These are phyloP conservation scores for Achaetomium macrosporum DNA, from an alignment of 2,329 filamentous ascomycete genomes.

Conservation along the genomic window DNA sequence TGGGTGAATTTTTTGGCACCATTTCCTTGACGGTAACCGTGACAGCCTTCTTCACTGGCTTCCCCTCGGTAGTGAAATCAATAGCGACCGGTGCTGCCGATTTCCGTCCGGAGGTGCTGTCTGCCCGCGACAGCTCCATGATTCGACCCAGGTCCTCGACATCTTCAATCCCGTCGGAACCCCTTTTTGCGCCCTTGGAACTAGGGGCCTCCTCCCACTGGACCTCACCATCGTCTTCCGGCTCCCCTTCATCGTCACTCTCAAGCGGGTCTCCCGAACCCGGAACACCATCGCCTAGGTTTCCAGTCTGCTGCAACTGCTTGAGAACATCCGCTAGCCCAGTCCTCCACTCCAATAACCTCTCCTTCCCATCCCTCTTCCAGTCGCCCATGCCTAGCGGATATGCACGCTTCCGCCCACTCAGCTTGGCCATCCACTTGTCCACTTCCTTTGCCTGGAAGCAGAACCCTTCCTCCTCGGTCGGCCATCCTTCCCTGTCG, in stretches of 20 bases:
- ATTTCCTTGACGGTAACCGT: constrained; percentile 68
- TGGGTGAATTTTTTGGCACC: constrained; percentile 87
- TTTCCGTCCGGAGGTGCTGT: constrained; percentile 26
- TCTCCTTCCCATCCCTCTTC: constrained; percentile 62
- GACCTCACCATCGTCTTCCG: constrained; percentile 52
- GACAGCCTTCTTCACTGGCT: constrained; percentile 42
- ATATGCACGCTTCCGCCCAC: constrained; percentile 76
- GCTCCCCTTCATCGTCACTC: constrained; percentile 70
- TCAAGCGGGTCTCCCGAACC: constrained; percentile 81
- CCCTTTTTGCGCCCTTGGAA: constrained; percentile 35
- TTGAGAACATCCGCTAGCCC: constrained; percentile 68
- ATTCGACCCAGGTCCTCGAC: constrained; percentile 76
- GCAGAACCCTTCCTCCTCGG: constrained; percentile 85
- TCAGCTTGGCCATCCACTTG: constrained; percentile 96
- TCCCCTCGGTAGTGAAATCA: constrained; percentile 75
- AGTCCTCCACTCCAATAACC: constrained; percentile 69
- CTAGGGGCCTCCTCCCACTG: constrained; percentile 44
- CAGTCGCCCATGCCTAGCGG: constrained; percentile 84
- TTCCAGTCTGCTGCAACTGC: constrained; percentile 55
- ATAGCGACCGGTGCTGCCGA: constrained; percentile 58
- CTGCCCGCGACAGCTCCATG: constrained; percentile 43
- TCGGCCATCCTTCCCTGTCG: constrained; percentile 86
- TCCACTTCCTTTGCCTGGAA: constrained; percentile 87
- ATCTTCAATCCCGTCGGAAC: constrained; percentile 57
- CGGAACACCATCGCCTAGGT: constrained; percentile 58